These are phyloP conservation scores for Nothophoma quercina DNA, from an alignment of 2,329 filamentous ascomycete species.

Conservation along the genomic window DNA sequence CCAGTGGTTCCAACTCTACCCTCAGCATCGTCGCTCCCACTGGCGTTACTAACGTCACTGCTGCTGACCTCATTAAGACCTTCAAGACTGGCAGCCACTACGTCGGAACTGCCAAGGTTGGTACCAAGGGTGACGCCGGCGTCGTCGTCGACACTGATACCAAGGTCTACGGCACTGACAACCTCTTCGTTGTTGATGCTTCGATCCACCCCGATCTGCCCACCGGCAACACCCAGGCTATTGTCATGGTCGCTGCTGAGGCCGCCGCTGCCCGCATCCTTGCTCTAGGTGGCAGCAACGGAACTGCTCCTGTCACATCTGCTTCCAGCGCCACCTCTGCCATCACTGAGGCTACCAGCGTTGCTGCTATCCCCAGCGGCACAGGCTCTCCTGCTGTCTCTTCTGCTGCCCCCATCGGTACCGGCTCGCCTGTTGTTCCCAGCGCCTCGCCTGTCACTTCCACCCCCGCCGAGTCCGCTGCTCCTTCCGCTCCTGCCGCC, in stretches of 20 bases:
- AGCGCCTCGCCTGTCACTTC: slow-evolving; percentile 17
- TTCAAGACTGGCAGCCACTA: slow-evolving; percentile 49
- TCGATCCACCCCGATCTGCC: slow-evolving; percentile 70
- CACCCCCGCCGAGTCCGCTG: slow-evolving; percentile 6
- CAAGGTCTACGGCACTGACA: slow-evolving; percentile 55
- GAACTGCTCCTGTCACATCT: slow-evolving; percentile 26
- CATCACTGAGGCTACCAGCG: slow-evolving; percentile 14
- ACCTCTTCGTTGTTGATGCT: slow-evolving; percentile 56
- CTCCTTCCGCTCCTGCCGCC: slow-evolving; percentile 9
- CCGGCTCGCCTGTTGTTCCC: slow-evolving; percentile 13
- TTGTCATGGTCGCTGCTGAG: slow-evolving; percentile 71
- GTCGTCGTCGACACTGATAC: slow-evolving; percentile 51
- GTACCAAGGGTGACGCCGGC: slow-evolving; percentile 49
- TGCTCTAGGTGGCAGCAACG: slow-evolving; percentile 41
- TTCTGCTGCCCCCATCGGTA: slow-evolving; percentile 5
- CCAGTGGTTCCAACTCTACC: slow-evolving; percentile 36
- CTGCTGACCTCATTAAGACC: slow-evolving; percentile 43
- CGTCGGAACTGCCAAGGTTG: slow-evolving; percentile 64
- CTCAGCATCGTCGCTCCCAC: slow-evolving; percentile 44
- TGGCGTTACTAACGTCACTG: slow-evolving; percentile 52
- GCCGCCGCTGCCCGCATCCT: slow-evolving; percentile 63
- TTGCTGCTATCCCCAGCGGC: slow-evolving; percentile 2
- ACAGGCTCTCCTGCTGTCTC: slow-evolving; percentile 3
- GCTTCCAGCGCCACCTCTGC: slow-evolving; percentile 1
- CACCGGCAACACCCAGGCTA: slow-evolving; percentile 71